phyloP scores from a whole-genome alignment of 305 asterid genomes.

The Plantago rigida region DNA sequence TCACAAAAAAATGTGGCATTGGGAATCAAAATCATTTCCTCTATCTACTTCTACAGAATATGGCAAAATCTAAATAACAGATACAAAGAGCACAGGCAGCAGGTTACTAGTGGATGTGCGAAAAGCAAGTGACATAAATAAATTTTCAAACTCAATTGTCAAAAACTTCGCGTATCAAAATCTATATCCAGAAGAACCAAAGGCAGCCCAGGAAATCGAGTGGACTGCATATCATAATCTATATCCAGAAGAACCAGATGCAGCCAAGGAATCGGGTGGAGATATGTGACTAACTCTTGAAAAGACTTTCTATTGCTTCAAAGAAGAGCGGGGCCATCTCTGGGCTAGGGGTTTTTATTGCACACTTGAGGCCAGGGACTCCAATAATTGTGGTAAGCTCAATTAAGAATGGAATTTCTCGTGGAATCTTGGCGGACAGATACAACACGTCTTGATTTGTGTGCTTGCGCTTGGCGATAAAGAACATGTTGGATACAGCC shows the following conservation, averaged over 20 bases:
- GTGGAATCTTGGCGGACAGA: constrained; percentile 83
- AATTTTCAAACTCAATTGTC: not conserved
- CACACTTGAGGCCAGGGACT: constrained; percentile 83
- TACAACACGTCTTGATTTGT: constrained; percentile 84
- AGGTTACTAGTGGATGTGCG: not conserved
- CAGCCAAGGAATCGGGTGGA: not conserved
- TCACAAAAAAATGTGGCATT: not conserved
- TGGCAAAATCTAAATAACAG: not conserved
- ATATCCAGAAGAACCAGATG: not conserved
- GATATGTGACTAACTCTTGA: constrained; percentile 34
- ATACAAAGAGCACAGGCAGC: not conserved
- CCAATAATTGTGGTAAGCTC: constrained; percentile 77
- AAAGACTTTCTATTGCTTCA: constrained; percentile 60
- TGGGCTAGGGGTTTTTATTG: constrained; percentile 72
- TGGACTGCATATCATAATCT: not conserved
- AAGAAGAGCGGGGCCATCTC: constrained; percentile 90
- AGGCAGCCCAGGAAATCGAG: too few species aligned
- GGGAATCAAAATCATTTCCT: not conserved
- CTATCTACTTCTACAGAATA: not conserved
- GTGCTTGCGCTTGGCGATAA: constrained; percentile 88
- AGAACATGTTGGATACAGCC: constrained; percentile 74
- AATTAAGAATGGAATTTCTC: constrained; percentile 74
- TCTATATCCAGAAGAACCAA: too few species aligned
- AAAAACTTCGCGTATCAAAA: too few species aligned
- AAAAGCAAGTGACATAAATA: not conserved